phyloP scores from a whole-genome alignment of 768 basidiomycete genomes.

The Boletus subparvulus region DNA sequence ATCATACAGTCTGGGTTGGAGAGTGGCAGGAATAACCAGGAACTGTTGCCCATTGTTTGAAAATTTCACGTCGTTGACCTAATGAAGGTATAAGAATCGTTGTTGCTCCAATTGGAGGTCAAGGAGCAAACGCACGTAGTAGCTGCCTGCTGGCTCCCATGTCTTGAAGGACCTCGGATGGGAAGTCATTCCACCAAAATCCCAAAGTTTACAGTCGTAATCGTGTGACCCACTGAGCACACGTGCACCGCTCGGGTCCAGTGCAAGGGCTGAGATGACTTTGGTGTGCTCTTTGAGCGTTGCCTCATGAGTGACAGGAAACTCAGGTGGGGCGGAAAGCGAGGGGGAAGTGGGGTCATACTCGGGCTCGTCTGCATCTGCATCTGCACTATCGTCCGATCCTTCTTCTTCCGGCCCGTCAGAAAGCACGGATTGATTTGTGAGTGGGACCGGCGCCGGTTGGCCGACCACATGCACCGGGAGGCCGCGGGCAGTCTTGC shows the following conservation, averaged over 20 bases:
- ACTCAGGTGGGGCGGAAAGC: slow-evolving; percentile 45
- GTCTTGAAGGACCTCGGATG: slow-evolving; percentile 92
- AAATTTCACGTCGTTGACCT: slow-evolving; percentile 92
- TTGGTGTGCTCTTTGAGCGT: slow-evolving; percentile 93
- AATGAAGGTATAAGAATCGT: slow-evolving; percentile 1
- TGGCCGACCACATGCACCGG: slow-evolving; percentile 26
- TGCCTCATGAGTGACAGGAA: slow-evolving; percentile 91
- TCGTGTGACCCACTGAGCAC: slow-evolving; percentile 92
- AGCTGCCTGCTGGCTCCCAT: slow-evolving; percentile 93
- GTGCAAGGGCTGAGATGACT: slow-evolving; percentile 86
- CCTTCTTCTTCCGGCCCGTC: slow-evolving; percentile 20
- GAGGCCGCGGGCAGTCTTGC: slow-evolving; percentile 8
- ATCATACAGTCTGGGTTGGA: slow-evolving; percentile 85
- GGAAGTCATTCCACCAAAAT: slow-evolving; percentile 96
- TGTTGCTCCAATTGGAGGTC: not conserved
- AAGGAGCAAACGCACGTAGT: slow-evolving; percentile 58
- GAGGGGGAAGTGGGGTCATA: slow-evolving; percentile 50
- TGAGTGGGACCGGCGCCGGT: not conserved
- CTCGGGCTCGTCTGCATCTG: slow-evolving; percentile 42
- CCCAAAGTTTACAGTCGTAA: slow-evolving; percentile 98
- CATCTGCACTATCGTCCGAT: slow-evolving; percentile 25
- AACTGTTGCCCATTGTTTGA: slow-evolving; percentile 85
- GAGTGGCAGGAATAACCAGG: slow-evolving; percentile 84
- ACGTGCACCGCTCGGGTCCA: slow-evolving; percentile 94
- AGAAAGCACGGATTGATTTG: slow-evolving; percentile 1